Evolutionary conservation across 257 asterid genomes (phyloP).

Genomic region (Voacanga thouarsii): DNA sequence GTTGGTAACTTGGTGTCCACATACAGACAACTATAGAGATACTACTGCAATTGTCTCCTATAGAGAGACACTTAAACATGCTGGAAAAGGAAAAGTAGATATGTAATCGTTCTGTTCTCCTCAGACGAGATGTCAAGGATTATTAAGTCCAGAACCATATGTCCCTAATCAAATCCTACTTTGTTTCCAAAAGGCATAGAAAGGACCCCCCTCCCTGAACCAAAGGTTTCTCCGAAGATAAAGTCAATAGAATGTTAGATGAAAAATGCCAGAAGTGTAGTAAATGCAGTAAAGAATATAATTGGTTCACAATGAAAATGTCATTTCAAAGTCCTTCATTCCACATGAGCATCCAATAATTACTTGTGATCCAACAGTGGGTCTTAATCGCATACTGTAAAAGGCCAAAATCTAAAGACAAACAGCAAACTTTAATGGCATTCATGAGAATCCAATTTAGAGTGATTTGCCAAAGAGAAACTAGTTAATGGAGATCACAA

Average conservation of each 20-base stretch:
- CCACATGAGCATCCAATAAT: background rate
- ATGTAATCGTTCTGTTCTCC: background rate
- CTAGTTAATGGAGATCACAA: background rate
- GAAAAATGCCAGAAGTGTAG: background rate
- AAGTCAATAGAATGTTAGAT: background rate
- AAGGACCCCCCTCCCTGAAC: background rate
- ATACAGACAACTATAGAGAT: background rate
- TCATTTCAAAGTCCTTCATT: background rate
- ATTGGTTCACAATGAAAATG: background rate
- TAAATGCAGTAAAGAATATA: background rate
- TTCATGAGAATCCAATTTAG: background rate
- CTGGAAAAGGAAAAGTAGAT: background rate
- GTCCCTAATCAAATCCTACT: background rate
- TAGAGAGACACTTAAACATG: background rate
- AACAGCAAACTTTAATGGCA: background rate
- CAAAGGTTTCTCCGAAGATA: background rate
- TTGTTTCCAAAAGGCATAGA: background rate
- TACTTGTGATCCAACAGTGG: background rate
- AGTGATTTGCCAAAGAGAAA: background rate
- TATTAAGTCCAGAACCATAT: background rate
- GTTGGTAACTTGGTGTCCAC: background rate
- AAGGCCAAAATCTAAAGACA: background rate
- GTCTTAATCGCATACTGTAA: background rate
- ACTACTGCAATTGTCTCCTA: background rate
- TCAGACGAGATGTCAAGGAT: background rate